These are phyloP conservation scores for Alloteropsis semialata DNA, from an alignment of 176 grass and related monocot species.

Conservation along the genomic window DNA sequence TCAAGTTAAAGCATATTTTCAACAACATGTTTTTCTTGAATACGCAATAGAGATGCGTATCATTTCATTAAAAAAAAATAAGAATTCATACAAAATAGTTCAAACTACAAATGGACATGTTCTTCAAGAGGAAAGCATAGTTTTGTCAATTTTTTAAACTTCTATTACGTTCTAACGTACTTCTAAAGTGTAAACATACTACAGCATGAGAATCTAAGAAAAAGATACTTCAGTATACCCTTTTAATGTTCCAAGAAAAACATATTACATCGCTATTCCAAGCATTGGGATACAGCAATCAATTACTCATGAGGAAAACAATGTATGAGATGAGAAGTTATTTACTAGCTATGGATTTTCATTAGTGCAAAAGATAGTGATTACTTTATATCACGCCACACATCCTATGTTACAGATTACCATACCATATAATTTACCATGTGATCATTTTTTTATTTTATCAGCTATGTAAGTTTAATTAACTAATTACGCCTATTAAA, in stretches of 20 bases:
- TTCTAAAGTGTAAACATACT: not conserved
- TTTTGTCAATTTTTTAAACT: not conserved
- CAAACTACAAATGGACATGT: slow-evolving; percentile 1
- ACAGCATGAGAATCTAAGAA: slow-evolving; percentile 1
- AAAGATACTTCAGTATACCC: not conserved
- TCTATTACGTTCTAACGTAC: not conserved
- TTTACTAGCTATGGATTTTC: not conserved
- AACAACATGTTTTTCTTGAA: not conserved
- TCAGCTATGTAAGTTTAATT: not conserved
- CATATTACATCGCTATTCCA: not conserved
- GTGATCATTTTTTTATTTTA: not conserved
- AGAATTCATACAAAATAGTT: not conserved
- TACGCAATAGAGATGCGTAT: not conserved
- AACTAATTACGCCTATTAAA: not conserved
- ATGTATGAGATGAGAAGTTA: no score
- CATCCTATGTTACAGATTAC: not conserved
- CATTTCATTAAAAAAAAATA: not conserved
- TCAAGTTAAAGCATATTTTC: slow-evolving; percentile 28
- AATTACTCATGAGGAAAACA: not conserved
- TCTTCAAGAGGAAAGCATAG: slow-evolving; percentile 4
- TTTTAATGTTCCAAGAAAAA: not conserved
- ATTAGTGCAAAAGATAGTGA: slow-evolving; percentile 2
- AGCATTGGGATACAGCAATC: not conserved
- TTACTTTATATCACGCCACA: not conserved
- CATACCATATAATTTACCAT: not conserved